Evolutionary conservation across 2,329 filamentous ascomycete species (phyloP).

Genomic region (Eutypa lata): DNA sequence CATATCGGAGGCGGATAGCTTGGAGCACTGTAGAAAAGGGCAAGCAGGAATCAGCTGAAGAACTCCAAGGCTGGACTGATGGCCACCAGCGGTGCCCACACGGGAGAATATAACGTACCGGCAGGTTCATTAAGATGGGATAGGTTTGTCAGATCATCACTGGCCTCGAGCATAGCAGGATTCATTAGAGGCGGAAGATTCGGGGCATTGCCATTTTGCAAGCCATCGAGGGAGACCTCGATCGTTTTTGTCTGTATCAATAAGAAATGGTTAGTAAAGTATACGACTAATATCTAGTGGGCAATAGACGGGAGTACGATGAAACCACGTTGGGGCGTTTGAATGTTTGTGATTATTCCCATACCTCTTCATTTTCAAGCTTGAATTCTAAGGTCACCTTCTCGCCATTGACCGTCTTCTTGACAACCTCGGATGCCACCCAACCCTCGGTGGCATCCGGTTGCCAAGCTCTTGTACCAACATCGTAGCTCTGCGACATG

Average conservation of each 20-base stretch:
- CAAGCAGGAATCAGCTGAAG: slow-evolving; percentile 8
- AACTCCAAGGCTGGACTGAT: slow-evolving; percentile 17
- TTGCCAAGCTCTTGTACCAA: slow-evolving; percentile 97
- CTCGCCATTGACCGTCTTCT: slow-evolving; percentile 78
- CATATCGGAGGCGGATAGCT: slow-evolving; percentile 94
- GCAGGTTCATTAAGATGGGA: slow-evolving; percentile 98
- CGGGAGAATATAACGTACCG: slow-evolving; percentile 53
- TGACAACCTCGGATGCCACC: slow-evolving; percentile 91
- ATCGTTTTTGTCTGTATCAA: slow-evolving; percentile 68
- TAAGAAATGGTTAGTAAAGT: slow-evolving; percentile 13
- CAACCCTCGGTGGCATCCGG: slow-evolving; percentile 94
- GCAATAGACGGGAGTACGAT: not conserved
- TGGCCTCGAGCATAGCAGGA: slow-evolving; percentile 95
- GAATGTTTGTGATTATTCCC: slow-evolving; percentile 1
- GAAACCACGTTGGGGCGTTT: not conserved
- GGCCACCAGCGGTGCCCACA: slow-evolving; percentile 11
- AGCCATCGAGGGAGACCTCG: slow-evolving; percentile 71
- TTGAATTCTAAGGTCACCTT: slow-evolving; percentile 86
- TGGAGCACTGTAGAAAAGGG: slow-evolving; percentile 68
- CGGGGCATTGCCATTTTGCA: slow-evolving; percentile 73
- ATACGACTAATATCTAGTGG: not conserved
- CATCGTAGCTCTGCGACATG: slow-evolving; percentile 94
- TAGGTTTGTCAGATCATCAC: slow-evolving; percentile 94
- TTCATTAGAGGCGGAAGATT: slow-evolving; percentile 94
- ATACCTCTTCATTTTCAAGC: slow-evolving; percentile 89